These are phyloP conservation scores for Aspergillus baeticus DNA, from an alignment of 495 filamentous ascomycete species.

Conservation along the genomic window DNA sequence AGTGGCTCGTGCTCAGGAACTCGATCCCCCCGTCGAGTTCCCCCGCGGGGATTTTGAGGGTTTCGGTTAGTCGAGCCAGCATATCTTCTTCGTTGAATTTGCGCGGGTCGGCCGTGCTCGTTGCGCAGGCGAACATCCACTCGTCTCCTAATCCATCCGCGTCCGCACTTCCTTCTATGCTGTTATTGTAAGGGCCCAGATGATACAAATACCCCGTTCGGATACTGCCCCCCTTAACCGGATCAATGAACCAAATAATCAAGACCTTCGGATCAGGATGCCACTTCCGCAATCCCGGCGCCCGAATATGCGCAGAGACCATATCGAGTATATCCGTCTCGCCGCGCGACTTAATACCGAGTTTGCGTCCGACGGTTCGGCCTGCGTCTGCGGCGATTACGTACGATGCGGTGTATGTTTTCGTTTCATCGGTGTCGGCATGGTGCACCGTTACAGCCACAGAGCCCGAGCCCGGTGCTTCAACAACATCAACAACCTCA, in stretches of 20 bases:
- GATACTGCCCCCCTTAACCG: neutral
- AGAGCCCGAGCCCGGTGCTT: neutral
- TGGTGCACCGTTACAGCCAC: neutral
- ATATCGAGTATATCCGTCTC: constrained; percentile 1
- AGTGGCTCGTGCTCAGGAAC: neutral
- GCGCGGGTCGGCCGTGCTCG: neutral
- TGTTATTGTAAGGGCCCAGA: too few relatives aligned
- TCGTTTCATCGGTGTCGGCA: neutral
- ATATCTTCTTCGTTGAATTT: neutral
- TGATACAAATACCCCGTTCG: neutral
- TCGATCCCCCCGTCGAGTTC: neutral
- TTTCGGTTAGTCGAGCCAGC: neutral
- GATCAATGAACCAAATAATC: neutral
- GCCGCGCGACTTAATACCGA: constrained; percentile 18
- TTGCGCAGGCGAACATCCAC: neutral
- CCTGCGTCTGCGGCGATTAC: constrained; percentile 12
- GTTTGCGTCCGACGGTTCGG: constrained; percentile 6
- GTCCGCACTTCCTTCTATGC: neutral
- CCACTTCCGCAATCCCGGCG: neutral
- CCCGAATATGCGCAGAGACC: neutral
- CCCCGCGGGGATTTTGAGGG: neutral
- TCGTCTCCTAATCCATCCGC: neutral
- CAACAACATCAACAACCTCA: neutral
- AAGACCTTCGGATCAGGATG: too few relatives aligned
- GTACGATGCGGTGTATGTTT: constrained; percentile 8